These are phyloP conservation scores for Hansenula lynferdii DNA, from an alignment of 1,139 yeast species.

Conservation along the genomic window DNA sequence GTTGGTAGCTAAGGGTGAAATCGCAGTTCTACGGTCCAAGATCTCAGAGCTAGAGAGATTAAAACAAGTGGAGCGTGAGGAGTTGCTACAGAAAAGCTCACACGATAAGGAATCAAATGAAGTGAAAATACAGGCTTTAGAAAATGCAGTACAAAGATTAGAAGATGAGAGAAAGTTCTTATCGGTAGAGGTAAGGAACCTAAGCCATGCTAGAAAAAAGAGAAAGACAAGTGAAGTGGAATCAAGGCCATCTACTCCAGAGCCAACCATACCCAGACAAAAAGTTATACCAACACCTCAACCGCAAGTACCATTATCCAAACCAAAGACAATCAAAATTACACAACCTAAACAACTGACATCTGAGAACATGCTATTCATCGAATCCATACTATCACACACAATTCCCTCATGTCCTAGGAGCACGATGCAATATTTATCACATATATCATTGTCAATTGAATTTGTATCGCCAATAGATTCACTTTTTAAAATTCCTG, in stretches of 20 bases:
- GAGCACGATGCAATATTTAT: conserved; percentile 45
- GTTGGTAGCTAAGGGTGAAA: conserved; percentile 66
- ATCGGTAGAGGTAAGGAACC: conserved; percentile 32
- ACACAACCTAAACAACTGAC: conserved; percentile 14
- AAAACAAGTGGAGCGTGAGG: conserved; percentile 10
- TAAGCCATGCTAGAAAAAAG: conserved; percentile 19
- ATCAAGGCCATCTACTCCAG: background rate
- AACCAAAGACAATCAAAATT: conserved; percentile 9
- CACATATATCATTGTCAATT: conserved; percentile 40
- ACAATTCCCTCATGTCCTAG: conserved; percentile 44
- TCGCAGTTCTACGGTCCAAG: conserved; percentile 68
- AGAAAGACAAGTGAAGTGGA: conserved; percentile 9
- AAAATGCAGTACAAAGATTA: conserved; percentile 42
- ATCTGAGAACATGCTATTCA: conserved; percentile 36
- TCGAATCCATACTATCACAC: conserved; percentile 32
- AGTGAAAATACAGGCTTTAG: conserved; percentile 39
- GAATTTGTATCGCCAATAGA: conserved; percentile 25
- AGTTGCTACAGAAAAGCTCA: conserved; percentile 10
- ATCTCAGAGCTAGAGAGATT: conserved; percentile 42
- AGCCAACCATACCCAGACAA: background rate
- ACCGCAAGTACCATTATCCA: background rate
- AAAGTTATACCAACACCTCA: background rate
- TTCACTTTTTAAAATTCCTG: conserved; percentile 25
- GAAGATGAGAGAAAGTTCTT: conserved; percentile 73
- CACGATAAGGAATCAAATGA: conserved; percentile 29